Evolutionary conservation across 1,284 basidiomycete genomes (phyloP).

Genomic region (Trichosporon sp.): DNA sequence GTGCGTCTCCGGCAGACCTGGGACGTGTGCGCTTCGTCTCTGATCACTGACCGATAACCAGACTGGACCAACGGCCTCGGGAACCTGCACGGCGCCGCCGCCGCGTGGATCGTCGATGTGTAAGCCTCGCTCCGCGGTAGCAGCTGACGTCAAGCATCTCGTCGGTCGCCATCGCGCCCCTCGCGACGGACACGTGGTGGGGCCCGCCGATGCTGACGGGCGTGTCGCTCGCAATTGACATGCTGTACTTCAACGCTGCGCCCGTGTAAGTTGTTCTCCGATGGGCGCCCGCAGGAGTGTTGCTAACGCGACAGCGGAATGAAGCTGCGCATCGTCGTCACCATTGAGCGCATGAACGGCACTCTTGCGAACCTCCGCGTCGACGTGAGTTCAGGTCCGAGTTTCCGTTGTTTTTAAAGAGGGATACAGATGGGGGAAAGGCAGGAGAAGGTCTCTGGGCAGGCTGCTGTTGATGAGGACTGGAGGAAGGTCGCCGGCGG

Average conservation of each 20-base stretch:
- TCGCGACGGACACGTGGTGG: constrained; percentile 40
- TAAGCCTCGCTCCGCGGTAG: background rate
- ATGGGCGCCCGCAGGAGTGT: too few relatives aligned
- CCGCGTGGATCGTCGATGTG: constrained; percentile 37
- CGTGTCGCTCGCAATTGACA: constrained; percentile 35
- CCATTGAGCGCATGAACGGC: constrained; percentile 14
- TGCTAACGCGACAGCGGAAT: constrained; percentile 14
- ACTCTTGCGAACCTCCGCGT: constrained; percentile 19
- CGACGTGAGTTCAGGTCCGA: constrained; percentile 12
- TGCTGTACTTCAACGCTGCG: constrained; percentile 32
- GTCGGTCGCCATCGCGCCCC: constrained; percentile 8
- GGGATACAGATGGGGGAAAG: too few relatives aligned
- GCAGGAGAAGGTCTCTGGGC: too few relatives aligned
- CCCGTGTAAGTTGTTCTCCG: constrained; percentile 2
- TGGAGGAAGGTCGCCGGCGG: background rate
- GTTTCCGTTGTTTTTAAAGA: background rate
- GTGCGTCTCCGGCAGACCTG: background rate
- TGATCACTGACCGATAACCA: constrained; percentile 8
- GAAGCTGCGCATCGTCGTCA: constrained; percentile 17
- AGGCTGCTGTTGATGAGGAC: background rate
- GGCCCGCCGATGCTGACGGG: constrained; percentile 36
- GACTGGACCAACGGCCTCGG: constrained; percentile 35
- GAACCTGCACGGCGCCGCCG: constrained; percentile 39
- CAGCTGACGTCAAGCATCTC: constrained; percentile 3
- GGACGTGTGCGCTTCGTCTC: background rate